phyloP scores from a whole-genome alignment of 305 asterid species.

The Ajuga reptans region DNA sequence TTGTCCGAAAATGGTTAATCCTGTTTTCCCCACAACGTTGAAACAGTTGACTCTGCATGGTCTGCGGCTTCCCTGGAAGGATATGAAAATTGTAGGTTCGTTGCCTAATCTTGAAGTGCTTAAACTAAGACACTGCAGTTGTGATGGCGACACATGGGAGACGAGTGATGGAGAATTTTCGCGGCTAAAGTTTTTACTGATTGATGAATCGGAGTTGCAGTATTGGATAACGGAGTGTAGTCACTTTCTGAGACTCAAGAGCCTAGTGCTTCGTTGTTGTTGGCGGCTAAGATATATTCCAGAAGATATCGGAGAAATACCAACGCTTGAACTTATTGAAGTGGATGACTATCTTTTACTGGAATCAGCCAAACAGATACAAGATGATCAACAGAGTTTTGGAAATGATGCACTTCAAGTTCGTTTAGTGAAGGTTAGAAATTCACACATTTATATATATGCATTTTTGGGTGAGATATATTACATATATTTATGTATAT shows the following conservation, averaged over 20 bases:
- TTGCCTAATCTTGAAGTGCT: conserved; percentile 4
- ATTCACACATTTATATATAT: too few species aligned
- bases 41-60: neutral
- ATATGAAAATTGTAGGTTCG: neutral
- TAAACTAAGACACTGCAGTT: neutral
- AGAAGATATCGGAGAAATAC: neutral
- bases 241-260: neutral
- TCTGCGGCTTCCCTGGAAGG: neutral
- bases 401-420: neutral
- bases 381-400: neutral
- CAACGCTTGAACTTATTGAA: neutral
- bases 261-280: neutral
- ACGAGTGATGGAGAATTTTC: neutral
- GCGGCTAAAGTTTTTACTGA: neutral
- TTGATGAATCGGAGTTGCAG: neutral
- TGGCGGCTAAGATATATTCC: neutral
- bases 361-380: neutral
- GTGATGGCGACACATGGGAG: neutral
- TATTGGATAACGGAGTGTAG: neutral
- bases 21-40: neutral
- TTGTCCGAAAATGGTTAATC: neutral
- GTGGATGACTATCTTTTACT: neutral
- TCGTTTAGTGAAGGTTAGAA: neutral
- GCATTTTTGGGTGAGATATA: too few species aligned
- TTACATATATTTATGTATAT: too few species aligned